phyloP scores from a whole-genome alignment of 805 yeast genomes.

The Suhomyces pyralidae region DNA sequence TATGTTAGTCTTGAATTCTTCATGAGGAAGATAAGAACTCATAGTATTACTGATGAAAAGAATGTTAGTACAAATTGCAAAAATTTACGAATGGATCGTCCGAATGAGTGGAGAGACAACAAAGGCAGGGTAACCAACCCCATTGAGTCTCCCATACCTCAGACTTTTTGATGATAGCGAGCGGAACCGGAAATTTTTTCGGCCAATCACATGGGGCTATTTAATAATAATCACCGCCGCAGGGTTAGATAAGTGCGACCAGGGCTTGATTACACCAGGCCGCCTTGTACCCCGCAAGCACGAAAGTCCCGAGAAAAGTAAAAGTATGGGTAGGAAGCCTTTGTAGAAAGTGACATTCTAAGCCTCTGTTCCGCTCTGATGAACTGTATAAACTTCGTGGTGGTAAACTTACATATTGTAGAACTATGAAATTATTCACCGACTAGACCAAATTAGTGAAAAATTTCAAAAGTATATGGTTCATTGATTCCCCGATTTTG shows the following conservation, averaged over 20 bases:
- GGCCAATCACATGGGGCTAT: not conserved
- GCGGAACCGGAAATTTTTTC: not conserved
- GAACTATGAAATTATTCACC: not conserved
- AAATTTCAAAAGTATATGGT: not conserved
- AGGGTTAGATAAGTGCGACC: not conserved
- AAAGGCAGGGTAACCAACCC: not conserved
- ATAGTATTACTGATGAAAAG: constrained; percentile 10
- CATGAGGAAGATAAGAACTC: constrained; percentile 39
- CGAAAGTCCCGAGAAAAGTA: not conserved
- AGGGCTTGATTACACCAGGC: not conserved
- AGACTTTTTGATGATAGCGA: not conserved
- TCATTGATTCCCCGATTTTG: not conserved
- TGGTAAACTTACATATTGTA: not conserved
- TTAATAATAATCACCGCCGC: constrained; percentile 3
- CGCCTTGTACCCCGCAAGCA: not conserved
- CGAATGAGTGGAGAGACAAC: not conserved
- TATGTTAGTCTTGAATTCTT: constrained; percentile 39
- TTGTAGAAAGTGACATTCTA: not conserved
- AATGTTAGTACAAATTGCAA: constrained; percentile 1
- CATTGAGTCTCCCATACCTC: not conserved
- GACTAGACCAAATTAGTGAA: not conserved
- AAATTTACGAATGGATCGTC: not conserved
- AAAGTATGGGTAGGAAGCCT: not conserved
- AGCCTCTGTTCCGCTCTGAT: not conserved
- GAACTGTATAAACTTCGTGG: not conserved